phyloP scores from a whole-genome alignment of 2,329 filamentous ascomycete genomes.

The Aspergillus pseudoterreus region DNA sequence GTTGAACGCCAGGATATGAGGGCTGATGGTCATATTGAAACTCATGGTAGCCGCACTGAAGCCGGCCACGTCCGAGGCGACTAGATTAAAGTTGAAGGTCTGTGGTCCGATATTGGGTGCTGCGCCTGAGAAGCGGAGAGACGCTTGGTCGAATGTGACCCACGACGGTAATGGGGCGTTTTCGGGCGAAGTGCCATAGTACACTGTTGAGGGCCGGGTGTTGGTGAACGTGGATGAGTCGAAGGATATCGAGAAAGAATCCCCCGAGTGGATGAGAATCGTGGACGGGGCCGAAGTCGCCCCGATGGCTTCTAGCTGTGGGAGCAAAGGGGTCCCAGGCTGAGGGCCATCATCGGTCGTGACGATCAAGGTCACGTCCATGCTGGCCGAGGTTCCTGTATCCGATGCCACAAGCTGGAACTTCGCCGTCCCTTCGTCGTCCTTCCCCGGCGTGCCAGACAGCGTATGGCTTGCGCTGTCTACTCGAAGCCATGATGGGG shows the following conservation, averaged over 20 bases:
- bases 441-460: slow-evolving; percentile 63
- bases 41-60: slow-evolving; percentile 64
- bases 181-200: slow-evolving; percentile 72
- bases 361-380: slow-evolving; percentile 68
- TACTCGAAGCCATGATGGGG: slow-evolving; percentile 72
- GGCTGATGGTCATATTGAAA: slow-evolving; percentile 70
- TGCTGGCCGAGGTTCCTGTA: slow-evolving; percentile 57
- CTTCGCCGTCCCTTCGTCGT: slow-evolving; percentile 55
- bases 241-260: slow-evolving; percentile 65
- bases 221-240: slow-evolving; percentile 65
- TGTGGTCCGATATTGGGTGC: slow-evolving; percentile 70
- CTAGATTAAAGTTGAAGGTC: slow-evolving; percentile 65
- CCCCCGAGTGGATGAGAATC: slow-evolving; percentile 36
- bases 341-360: slow-evolving; percentile 45
- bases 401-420: slow-evolving; percentile 71
- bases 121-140: slow-evolving; percentile 66
- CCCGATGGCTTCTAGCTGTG: slow-evolving; percentile 34
- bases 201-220: slow-evolving; percentile 54
- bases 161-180: slow-evolving; percentile 83
- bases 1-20: slow-evolving; percentile 64
- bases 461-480: slow-evolving; percentile 63
- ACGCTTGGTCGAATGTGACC: slow-evolving; percentile 67
- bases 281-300: slow-evolving; percentile 37
- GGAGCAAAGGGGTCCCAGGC: slow-evolving; percentile 30
- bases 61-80: slow-evolving; percentile 75